phyloP scores from a whole-genome alignment of 2,329 filamentous ascomycete genomes.

The Allantophomopsis lycopodina region DNA sequence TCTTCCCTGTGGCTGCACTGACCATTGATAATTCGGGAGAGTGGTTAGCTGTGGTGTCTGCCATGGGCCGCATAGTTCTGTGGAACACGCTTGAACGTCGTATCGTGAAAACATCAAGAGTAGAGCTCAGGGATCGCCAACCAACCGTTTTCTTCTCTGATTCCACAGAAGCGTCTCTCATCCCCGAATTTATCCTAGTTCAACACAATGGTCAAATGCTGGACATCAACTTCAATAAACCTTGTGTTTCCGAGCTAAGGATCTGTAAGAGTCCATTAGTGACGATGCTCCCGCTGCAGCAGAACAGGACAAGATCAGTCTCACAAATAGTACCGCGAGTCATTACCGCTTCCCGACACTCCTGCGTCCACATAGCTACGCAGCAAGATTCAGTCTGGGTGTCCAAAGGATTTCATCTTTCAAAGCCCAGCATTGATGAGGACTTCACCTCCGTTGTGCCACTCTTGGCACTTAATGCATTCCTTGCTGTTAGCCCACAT shows the following conservation, averaged over 20 bases:
- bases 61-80: constrained; percentile 39
- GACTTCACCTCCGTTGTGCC: constrained; percentile 44
- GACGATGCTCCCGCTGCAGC: background rate
- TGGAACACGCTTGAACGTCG: constrained; percentile 46
- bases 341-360: constrained; percentile 30
- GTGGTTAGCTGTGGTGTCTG: constrained; percentile 53
- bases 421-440: constrained; percentile 16
- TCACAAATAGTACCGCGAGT: constrained; percentile 19
- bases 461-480: constrained; percentile 40
- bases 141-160: constrained; percentile 53
- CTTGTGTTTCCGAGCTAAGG: constrained; percentile 24
- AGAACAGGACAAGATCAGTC: constrained; percentile 7
- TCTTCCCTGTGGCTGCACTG: constrained; percentile 47
- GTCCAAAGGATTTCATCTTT: constrained; percentile 28
- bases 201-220: constrained; percentile 49
- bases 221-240: constrained; percentile 35
- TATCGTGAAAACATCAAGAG: constrained; percentile 39
- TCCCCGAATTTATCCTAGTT: constrained; percentile 42
- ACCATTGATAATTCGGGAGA: constrained; percentile 50
- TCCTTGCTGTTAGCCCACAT: constrained; percentile 42
- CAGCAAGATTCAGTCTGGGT: constrained; percentile 32
- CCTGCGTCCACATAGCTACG: constrained; percentile 33
- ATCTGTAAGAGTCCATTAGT: constrained; percentile 39
- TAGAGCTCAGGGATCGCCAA: constrained; percentile 43
- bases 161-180: constrained; percentile 19